Conservation (phyloP, 192 early-diverging fungal genomes). For the Obelidium mucronatum region DNA sequence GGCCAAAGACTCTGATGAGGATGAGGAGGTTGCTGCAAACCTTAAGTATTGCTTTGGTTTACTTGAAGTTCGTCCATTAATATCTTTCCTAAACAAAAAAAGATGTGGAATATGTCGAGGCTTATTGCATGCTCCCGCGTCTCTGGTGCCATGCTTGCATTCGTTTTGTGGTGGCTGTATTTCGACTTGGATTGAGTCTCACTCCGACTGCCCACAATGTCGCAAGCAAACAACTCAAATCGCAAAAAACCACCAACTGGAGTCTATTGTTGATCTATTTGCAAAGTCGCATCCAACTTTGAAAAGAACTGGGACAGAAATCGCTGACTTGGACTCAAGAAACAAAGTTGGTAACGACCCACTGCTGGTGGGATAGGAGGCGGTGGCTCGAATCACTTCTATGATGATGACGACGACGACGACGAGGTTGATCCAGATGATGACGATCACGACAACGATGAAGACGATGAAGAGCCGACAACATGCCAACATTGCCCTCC, state of each 20-base stretch:
- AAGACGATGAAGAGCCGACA: constrained; percentile 23
- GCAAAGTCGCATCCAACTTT: constrained; percentile 24
- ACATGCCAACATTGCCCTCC: constrained; percentile 23
- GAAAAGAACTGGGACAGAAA: constrained; percentile 14
- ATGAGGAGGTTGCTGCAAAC: too few relatives aligned
- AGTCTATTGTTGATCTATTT: constrained; percentile 27
- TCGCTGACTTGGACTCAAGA: constrained; percentile 24
- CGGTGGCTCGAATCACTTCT: constrained; percentile 26
- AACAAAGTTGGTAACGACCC: too few relatives aligned
- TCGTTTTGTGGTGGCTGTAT: constrained; percentile 45
- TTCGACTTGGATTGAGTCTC: constrained; percentile 24
- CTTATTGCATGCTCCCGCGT: constrained; percentile 23
- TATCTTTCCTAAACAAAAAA: too few relatives aligned
- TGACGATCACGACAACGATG: constrained; percentile 34
- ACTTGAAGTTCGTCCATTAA: too few relatives aligned
- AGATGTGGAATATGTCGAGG: constrained; percentile 44
- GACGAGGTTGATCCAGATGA: too few relatives aligned
- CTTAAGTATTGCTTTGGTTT: too few relatives aligned
- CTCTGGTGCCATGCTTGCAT: constrained; percentile 43
- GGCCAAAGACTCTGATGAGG: too few relatives aligned
- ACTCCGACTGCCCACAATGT: constrained; percentile 37
- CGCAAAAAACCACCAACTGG: constrained; percentile 36
- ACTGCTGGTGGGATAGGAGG: too few relatives aligned
- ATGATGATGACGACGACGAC: constrained; percentile 34
- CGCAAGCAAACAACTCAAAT: constrained; percentile 21